phyloP scores from a whole-genome alignment of 1,139 yeast genomes.

The Geotrichum klebahnii region DNA sequence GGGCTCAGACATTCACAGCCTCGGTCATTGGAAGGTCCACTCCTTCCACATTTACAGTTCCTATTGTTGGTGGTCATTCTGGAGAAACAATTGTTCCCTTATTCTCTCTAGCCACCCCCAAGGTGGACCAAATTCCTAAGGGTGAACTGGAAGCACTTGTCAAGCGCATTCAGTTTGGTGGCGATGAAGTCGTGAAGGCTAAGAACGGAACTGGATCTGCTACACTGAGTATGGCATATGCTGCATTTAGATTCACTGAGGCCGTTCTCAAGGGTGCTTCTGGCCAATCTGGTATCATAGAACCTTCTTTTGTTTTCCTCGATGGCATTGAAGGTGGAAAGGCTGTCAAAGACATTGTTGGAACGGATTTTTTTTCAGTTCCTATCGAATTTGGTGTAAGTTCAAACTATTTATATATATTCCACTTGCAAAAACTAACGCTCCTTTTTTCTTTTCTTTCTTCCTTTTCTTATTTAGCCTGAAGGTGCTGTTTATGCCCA shows the following conservation, averaged over 20 bases:
- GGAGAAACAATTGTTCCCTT: constrained; percentile 93
- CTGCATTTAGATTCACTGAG: constrained; percentile 84
- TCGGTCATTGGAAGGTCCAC: constrained; percentile 47
- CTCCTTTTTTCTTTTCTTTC: not conserved
- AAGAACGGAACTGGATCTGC: constrained; percentile 95
- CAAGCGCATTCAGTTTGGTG: constrained; percentile 92
- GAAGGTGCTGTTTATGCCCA: constrained; percentile 72
- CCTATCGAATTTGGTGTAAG: constrained; percentile 67
- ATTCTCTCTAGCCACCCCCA: constrained; percentile 57
- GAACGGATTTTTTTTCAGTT: constrained; percentile 86
- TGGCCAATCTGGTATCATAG: constrained; percentile 67
- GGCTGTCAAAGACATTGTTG: constrained; percentile 41
- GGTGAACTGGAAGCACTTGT: constrained; percentile 60
- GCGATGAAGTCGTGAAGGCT: constrained; percentile 95
- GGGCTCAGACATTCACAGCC: constrained; percentile 79
- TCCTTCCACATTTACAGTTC: constrained; percentile 60
- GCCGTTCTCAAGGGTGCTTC: constrained; percentile 53
- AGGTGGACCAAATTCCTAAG: constrained; percentile 46
- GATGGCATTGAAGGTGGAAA: constrained; percentile 43
- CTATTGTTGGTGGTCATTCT: constrained; percentile 95
- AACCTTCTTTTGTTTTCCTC: constrained; percentile 58
- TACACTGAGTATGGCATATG: constrained; percentile 94
- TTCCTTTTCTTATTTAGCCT: constrained; percentile 36
- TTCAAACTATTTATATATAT: not conserved
- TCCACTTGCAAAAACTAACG: not conserved